Base-by-base conservation (phyloP, 2,329 filamentous ascomycete species). In the Diaporthe longicolla region DNA sequence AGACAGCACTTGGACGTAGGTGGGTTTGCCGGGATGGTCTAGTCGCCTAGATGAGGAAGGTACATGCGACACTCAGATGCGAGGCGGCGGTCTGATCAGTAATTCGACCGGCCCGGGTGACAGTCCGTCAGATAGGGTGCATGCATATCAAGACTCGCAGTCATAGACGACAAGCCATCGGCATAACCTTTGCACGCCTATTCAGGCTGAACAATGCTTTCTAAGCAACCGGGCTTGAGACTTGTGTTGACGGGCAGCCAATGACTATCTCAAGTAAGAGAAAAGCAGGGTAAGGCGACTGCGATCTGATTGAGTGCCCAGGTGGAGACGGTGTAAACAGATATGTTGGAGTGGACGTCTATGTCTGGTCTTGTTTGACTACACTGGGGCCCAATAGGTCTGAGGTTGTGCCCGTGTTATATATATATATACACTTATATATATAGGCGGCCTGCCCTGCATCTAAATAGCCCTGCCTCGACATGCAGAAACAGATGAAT, bases 41-140 rank as follows among this genome's bases (percentile, higher is more conserved):
- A 55, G 66, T 17, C 45, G 24, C 15, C 73, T 63, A 37, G 10
- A 52, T 73, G 21, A 15, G 70, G 73, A 43, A 74, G 73, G 73
- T 74, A 73, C 61, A 74, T 40, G 73, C 73, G 70, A 40, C 17
- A 61, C 10, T 32, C 55, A 32, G 13, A 52, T 8, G 40, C 17
- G 43, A 35, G 26, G 45, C 9, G 24, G 17, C n/a, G 40, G 3
- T 43, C 50, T n/a, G 43, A 9, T n/a, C 43, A 26, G 29, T 21
- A 43, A 50, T 35, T 35, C 43, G 43, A 65, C 59, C 59, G 59
- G 59, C 17, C 40, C 59, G 61, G 57, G 40, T 13, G 45, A n/a
- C 63, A 35, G 17, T 17, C 15, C 11, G 19, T 52, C 17, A 1
- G 26, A 48, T 21, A 11, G 26, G 26, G 26, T 32, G 29, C 29